Base-by-base conservation (phyloP, 1,284 basidiomycete genomes). In the Meira nashicola region DNA sequence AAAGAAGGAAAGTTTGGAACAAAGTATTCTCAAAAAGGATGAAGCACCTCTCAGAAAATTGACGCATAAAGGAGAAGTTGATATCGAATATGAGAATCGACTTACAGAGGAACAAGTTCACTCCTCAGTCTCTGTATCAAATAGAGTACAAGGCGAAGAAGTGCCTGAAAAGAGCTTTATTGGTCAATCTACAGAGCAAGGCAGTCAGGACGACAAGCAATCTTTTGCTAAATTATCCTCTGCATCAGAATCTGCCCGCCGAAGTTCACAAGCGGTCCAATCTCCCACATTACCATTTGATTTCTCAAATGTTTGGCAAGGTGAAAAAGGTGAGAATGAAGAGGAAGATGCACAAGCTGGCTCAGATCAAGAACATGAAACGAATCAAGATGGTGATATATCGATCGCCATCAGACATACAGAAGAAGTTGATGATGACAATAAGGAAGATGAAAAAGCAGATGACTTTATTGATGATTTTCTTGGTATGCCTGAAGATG, bases 21-120 rank as follows among this genome's bases (percentile, higher is more conserved):
- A 68, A 54, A 66, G 65, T 43, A 70, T 75, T 21, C 55, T 77
- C 21, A 57, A 73, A 43, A 48, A 57, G 38, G 66, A 74, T 23
- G 58, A 58, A 21, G 66, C 54, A 10, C 71, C 72, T 2, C 49
- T 71, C 47, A 66, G 75, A 54, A 78, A 78, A 63, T 71, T 78
- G 50, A 78, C 74, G n/a, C 76, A 78, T 64, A 78, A 78, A 57
- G 76, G 76, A 56, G 76, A 78, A 64, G 63, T 75, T 37, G 73
- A 77, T 60, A 71, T 78, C 53, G 74, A 78, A 55, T 65, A 60
- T 52, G 74, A 75, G 39, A 44, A 58, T 4, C 49, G 51, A 28
- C 19, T 40, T 53, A 17, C 21, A 9, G 43, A 17, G 9, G 17
- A 44, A 4, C 43, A 17, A 17, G 43, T 25, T 17, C 17, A 44